These are phyloP conservation scores for Carex parvula DNA, from an alignment of 176 grass and related monocot genomes.

Conservation along the genomic window DNA sequence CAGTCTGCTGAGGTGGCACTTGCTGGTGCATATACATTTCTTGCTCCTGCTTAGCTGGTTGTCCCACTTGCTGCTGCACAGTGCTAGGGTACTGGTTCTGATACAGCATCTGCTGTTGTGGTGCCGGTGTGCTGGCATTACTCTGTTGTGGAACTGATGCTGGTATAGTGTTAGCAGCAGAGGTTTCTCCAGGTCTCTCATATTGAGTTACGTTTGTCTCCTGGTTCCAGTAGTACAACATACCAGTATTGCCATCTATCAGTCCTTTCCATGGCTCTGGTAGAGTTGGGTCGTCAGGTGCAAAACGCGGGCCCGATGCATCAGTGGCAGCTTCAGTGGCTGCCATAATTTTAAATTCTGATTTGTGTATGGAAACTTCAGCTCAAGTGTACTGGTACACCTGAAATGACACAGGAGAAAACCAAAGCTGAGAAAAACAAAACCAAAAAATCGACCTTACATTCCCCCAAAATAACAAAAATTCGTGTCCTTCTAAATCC, in stretches of 20 bases:
- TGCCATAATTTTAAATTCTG: constrained; percentile 34
- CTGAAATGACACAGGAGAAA: background rate
- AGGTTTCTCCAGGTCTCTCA: constrained; percentile 41
- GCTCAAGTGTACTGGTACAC: background rate
- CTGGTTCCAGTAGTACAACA: constrained; percentile 93
- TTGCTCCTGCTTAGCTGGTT: constrained; percentile 31
- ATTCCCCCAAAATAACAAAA: too few species aligned
- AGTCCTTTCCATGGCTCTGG: constrained; percentile 81
- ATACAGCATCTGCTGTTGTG: constrained; percentile 23
- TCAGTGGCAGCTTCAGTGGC: constrained; percentile 42
- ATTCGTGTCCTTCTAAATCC: too few species aligned
- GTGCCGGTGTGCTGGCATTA: background rate
- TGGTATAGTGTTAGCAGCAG: constrained; percentile 25
- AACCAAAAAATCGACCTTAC: too few species aligned
- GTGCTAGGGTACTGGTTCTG: constrained; percentile 18
- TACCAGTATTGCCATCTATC: constrained; percentile 52
- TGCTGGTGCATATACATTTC: constrained; percentile 41
- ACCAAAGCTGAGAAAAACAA: background rate
- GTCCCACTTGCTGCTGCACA: constrained; percentile 30
- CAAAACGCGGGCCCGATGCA: constrained; percentile 57
- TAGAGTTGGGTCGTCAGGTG: constrained; percentile 76
- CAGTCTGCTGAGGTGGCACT: constrained; percentile 35
- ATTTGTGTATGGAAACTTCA: background rate
- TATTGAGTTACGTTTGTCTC: constrained; percentile 93
- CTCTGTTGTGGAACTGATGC: background rate